These are phyloP conservation scores for Euphorbia pulcherrima DNA, from an alignment of 345 rosid genomes.

Conservation along the genomic window DNA sequence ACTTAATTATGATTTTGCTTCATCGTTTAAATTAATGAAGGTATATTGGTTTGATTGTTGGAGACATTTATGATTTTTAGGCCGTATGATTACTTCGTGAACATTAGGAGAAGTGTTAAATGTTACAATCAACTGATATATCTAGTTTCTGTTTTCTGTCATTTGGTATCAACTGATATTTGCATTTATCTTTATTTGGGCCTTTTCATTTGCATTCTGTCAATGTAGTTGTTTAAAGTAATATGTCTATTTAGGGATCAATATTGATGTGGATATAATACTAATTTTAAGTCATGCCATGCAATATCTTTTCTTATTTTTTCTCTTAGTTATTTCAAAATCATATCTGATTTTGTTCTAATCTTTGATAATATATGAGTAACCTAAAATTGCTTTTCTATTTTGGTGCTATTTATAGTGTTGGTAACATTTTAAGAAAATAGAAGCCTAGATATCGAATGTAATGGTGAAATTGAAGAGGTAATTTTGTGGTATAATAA, in stretches of 20 bases:
- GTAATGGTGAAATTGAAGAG: conserved; percentile 47
- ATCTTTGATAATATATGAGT: not conserved
- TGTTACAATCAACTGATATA: too few species aligned
- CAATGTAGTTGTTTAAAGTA: not conserved
- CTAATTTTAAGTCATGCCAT: not conserved
- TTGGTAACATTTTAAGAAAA: conserved; percentile 44
- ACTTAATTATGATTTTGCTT: too few species aligned
- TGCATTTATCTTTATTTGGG: too few species aligned
- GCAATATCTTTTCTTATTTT: not conserved
- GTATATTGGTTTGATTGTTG: too few species aligned
- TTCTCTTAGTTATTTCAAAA: not conserved
- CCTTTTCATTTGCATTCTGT: too few species aligned
- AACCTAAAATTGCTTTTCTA: not conserved
- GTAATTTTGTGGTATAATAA: conserved; percentile 79
- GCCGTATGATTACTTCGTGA: too few species aligned
- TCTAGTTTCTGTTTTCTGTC: too few species aligned
- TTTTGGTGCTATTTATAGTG: conserved; percentile 25
- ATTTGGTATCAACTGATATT: too few species aligned
- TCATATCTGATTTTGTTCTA: not conserved
- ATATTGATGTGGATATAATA: not conserved
- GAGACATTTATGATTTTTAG: too few species aligned
- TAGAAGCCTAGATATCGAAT: conserved; percentile 36
- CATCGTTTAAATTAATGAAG: too few species aligned
- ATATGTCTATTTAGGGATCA: not conserved
- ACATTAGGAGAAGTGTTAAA: too few species aligned